Base-by-base conservation (phyloP, 495 filamentous ascomycete genomes). In the Penicillium longicatenatum region DNA sequence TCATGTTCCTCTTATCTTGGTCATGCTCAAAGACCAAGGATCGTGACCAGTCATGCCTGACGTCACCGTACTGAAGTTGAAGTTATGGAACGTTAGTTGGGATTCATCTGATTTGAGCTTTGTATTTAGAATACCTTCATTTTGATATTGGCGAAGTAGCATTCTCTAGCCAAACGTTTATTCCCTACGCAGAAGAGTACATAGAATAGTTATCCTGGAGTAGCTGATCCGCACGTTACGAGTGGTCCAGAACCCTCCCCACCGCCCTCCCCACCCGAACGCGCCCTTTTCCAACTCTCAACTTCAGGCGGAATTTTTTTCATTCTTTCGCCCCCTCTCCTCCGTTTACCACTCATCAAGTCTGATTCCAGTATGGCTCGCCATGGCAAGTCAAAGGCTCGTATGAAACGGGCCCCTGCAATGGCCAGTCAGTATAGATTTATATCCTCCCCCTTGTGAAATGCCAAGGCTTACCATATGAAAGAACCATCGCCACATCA, bases 331-430 rank as follows among this genome's bases (percentile, higher is more conserved):
- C 10, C 37, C 31, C 31, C 11, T 49, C 14, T 20, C 45, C 20
- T 56, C 39, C 20, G 21, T 17, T 46, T 11, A 20, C 53, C 9
- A 19, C 41, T 39, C 45, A 9, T 33, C 39, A 54, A n/a, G 14
- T n/a, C 24, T 2, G 31, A 54, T 14, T 47, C 16, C 48, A 47
- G 19, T 39, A 69, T 69, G 67, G 67, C 67, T 57, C 67, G 67
- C 41, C 67, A 69, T 69, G 61, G 67, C 43, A 67, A 69, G 39
- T 57, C 46, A 31, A 69, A 69, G 61, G 61, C 56, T 47, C 61
- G 59, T 35, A 55, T 50, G 16, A 67, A 64, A 54, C 48, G 56
- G 58, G 50, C 52, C 1, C 58, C 58, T 37, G 33, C 39, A 45
- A 60, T 51, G 57, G 45, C 53, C 21, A 55, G 61, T 64, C 57